phyloP scores from a whole-genome alignment of 441 rosid species.

The California macrophylla region DNA sequence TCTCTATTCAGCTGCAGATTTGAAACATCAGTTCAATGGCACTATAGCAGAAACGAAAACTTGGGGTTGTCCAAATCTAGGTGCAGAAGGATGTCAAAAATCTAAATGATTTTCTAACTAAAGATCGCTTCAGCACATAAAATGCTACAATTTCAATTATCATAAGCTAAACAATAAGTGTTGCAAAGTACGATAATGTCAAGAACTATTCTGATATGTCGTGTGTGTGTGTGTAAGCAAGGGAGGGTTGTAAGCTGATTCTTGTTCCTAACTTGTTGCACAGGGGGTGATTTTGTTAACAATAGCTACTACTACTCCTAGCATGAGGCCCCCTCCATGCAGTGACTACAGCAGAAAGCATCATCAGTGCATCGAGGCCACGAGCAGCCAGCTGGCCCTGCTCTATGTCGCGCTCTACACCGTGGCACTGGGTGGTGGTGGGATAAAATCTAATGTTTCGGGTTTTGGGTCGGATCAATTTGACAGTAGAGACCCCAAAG shows the following conservation, averaged over 20 bases:
- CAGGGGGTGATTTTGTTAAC: conserved; percentile 65
- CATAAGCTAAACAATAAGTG: background rate
- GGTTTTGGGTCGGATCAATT: conserved; percentile 88
- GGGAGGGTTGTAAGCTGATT: too few relatives aligned
- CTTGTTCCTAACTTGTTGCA: conserved; percentile 8
- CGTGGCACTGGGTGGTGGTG: conserved; percentile 81
- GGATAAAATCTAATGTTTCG: conserved; percentile 80
- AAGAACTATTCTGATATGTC: background rate
- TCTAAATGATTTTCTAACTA: background rate
- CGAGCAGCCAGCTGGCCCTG: conserved; percentile 49
- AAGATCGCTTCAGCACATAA: background rate
- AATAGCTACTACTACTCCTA: conserved; percentile 47
- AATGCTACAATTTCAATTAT: background rate
- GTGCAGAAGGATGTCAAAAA: background rate
- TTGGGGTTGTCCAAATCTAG: background rate
- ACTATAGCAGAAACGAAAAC: background rate
- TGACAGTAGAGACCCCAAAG: conserved; percentile 58
- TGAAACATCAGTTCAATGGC: background rate
- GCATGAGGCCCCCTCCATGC: conserved; percentile 72
- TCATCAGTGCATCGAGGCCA: conserved; percentile 59
- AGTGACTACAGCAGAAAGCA: conserved; percentile 41
- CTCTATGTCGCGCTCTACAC: conserved; percentile 73
- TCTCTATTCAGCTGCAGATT: background rate
- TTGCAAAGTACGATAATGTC: background rate
- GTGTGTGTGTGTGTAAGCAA: too few relatives aligned